Evolutionary conservation across 345 rosid species (phyloP), one percentile per base, ranked within the genome.

Genomic region (Excoecaria agallocha): DNA sequence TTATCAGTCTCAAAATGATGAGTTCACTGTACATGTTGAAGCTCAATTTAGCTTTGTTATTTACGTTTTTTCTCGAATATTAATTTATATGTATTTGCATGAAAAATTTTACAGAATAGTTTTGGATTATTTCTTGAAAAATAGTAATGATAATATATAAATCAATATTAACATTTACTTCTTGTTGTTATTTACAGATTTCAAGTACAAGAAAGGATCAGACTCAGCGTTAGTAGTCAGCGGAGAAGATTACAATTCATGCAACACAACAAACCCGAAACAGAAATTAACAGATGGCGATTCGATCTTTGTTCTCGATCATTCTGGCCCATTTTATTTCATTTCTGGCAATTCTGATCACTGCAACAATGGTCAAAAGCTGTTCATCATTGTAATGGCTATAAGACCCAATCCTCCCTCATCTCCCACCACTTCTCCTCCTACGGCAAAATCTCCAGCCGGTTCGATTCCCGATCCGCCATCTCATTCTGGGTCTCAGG

Each of bases 281-380:
- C 70, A 52, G 70, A 76, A 84, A 20, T 74, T 88, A 2, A 78
- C 88, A 3, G 93, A 88, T 5, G 97, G 97, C 1, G 75, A 81
- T 38, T 89, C 98, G 5, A 57, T 65, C 68, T 85, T 90, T 84
- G 78, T 56, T 12, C 78, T 94, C 59, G 85, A 88, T 74, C 90
- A 79, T 3, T 87, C 91, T 17, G 98, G 98, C 56, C 93, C 94
- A 15, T 90, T 89, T 80, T 94, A 81, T 83, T 94, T 94, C 87
- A 89, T 92, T 51, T 84, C 88, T 15, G 98, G 98, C 12, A 77
- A 76, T 39, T 78, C 67, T n/a, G 87, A 89, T 52, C 83, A 82
- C 76, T 94, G 98, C 84, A 82, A 84, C 52, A 86, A 82, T 8
- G 96, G 94, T 0, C 93, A 92, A 56, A 92, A 81, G 70, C 75